A percentile compares a stretch with the other conserved stretches of the same genome.
phyloP scores from a whole-genome alignment of 768 basidiomycete species.

The Leucosporidium scottii region DNA sequence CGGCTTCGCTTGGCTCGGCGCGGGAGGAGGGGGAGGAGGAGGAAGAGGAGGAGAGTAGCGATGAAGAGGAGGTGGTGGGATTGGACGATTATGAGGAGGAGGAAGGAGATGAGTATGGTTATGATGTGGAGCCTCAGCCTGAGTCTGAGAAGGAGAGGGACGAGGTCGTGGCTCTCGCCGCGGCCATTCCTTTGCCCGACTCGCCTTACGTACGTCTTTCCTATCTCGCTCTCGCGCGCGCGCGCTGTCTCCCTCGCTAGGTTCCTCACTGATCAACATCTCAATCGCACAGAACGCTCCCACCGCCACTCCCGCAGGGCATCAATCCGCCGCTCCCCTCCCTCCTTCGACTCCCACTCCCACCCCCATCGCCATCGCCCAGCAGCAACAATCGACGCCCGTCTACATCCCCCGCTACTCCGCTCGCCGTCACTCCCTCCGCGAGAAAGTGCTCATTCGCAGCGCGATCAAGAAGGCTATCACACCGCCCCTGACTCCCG shows the following conservation, averaged over 20 bases:
- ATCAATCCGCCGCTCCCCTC: too few species aligned
- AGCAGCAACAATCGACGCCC: neutral
- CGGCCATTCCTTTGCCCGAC: neutral
- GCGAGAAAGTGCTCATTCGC: slow-evolving; percentile 11
- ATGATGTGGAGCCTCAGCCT: neutral
- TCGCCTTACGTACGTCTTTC: neutral
- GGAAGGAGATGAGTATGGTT: too few species aligned
- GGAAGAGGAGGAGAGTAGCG: neutral
- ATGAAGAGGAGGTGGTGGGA: neutral
- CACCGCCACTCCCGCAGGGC: neutral
- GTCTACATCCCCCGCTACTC: slow-evolving; percentile 14
- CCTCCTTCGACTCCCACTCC: neutral
- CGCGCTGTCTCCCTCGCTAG: too few species aligned
- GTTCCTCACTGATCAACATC: too few species aligned
- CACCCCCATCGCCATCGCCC: neutral
- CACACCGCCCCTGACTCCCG: neutral
- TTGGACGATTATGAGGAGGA: neutral
- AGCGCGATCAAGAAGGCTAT: slow-evolving; percentile 3
- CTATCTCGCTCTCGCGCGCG: too few species aligned
- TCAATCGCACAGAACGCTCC: neutral
- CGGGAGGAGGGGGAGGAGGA: neutral
- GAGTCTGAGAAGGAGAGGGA: neutral
- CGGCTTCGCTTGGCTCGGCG: neutral
- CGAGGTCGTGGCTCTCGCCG: neutral
- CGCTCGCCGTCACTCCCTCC: slow-evolving; percentile 30